Evolutionary conservation across 2,329 filamentous ascomycete genomes (phyloP), one percentile per base, ranked within the genome.

Genomic region (Raffaelea deltoideospora): DNA sequence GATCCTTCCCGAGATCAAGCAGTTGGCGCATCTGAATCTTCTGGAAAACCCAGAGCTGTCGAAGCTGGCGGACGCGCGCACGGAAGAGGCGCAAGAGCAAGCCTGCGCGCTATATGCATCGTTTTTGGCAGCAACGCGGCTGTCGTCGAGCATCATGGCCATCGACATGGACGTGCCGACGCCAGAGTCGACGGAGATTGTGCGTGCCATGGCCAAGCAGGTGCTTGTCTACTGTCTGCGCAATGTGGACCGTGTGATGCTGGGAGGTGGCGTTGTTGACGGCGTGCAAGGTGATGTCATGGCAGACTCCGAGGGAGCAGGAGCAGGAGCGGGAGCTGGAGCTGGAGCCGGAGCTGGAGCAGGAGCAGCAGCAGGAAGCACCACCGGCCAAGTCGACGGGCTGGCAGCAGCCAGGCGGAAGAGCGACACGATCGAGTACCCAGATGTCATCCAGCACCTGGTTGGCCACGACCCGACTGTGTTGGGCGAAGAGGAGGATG

Each of bases 81-180:
- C 83, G 6, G 84, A 90, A 48, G 76, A 76, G 39, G 69, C 67
- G 2, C 85, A 95, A 54, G 88, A 96, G 57, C 88, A 96, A 57
- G 88, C 90, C 1, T 94, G 84, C 48, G 90, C 90, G 1, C 60
- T 96, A 7, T 96, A 93, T 53, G 86, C 90, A 1, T 94, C 87
- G 2, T 67, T 96, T 17, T 79, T 94, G 60, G 82, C 86, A 5
- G 88, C 88, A 0, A 79, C 85, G 1, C 76, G 87, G 37, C 72
- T 95, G 0, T 94, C 86, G 1, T 72, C 74, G 35, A 82, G 79
- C 13, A 69, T 98, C 23, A 76, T 96, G 22, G 88, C 85, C 40
- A 72, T 98, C 41, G 90, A 96, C 52, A 83, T 96, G 40, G 87
- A 96, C 47, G 77, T 92, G 3, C 90, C 88, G 1, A 76, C 69